phyloP scores from a whole-genome alignment of 2,329 filamentous ascomycete species.

The Cladosporium oxysporum region DNA sequence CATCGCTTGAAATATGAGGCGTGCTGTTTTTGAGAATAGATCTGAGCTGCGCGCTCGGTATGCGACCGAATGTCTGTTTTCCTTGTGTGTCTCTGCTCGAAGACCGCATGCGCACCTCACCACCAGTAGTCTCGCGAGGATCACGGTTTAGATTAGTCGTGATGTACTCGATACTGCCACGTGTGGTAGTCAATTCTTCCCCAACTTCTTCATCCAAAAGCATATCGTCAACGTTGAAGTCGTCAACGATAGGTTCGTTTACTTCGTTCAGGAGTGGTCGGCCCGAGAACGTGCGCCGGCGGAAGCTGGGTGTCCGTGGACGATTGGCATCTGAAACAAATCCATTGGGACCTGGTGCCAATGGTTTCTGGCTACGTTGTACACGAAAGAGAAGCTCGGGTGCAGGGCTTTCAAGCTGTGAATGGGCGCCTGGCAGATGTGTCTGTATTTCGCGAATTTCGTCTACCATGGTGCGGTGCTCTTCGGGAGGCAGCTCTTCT shows the following conservation, averaged over 20 bases:
- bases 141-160: not conserved
- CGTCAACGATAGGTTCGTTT: constrained; percentile 29
- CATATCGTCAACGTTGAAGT: constrained; percentile 13
- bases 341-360: not conserved
- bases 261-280: constrained; percentile 28
- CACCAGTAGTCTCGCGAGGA: not conserved
- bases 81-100: not conserved
- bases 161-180: not conserved
- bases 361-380: not conserved
- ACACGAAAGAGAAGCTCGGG: not conserved
- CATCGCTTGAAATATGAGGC: constrained; percentile 15
- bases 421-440: not conserved
- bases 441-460: not conserved
- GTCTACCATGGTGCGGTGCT: constrained; percentile 6
- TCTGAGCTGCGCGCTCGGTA: constrained; percentile 13
- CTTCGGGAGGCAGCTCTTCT: constrained; percentile 14
- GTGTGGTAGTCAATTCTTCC: not conserved
- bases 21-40: constrained; percentile 32
- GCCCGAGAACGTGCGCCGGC: not conserved
- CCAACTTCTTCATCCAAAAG: not conserved
- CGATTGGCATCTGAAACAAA: not conserved
- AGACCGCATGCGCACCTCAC: not conserved
- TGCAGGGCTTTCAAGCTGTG: not conserved
- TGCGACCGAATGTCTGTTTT: not conserved
- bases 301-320: not conserved